Evolutionary conservation across 495 filamentous ascomycete species (phyloP).

Genomic region (Neurospora sp.): DNA sequence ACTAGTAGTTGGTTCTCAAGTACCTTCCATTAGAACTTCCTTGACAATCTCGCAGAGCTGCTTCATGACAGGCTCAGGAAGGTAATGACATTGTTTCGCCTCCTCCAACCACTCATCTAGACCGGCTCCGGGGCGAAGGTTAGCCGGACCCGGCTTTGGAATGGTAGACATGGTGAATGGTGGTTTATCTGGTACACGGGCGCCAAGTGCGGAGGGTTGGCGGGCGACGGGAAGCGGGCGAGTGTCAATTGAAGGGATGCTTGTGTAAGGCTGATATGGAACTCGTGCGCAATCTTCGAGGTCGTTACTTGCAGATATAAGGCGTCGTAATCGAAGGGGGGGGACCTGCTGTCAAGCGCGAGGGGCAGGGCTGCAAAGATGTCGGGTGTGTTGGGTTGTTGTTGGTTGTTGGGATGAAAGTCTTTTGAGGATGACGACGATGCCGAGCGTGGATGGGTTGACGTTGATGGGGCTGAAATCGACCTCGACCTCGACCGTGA

Average conservation of each 20-base stretch:
- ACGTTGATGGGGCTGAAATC: not conserved
- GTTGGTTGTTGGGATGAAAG: not conserved
- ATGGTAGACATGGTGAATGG: constrained; percentile 20
- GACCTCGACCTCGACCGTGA: not conserved
- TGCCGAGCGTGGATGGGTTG: not conserved
- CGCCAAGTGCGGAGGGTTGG: not conserved
- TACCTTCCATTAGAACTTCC: constrained; percentile 95
- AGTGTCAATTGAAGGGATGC: not conserved
- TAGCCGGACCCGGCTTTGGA: constrained; percentile 84
- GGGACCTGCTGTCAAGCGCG: not conserved
- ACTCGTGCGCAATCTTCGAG: not conserved
- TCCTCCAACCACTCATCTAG: constrained; percentile 95
- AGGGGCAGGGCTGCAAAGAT: not conserved
- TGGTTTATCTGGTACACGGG: not conserved
- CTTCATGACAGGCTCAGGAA: constrained; percentile 95
- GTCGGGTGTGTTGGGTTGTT: not conserved
- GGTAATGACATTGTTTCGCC: constrained; percentile 92
- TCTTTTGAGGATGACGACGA: not conserved
- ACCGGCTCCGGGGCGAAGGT: constrained; percentile 67
- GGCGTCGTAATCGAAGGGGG: not conserved
- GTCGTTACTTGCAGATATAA: not conserved
- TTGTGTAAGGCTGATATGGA: not conserved
- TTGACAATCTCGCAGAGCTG: constrained; percentile 97
- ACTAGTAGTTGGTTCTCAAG: constrained; percentile 9
- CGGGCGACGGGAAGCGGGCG: not conserved